A percentile compares a stretch with the other conserved stretches of the same genome.
Conservation (phyloP, 768 basidiomycete species). For the Boletus rubescentipes region DNA sequence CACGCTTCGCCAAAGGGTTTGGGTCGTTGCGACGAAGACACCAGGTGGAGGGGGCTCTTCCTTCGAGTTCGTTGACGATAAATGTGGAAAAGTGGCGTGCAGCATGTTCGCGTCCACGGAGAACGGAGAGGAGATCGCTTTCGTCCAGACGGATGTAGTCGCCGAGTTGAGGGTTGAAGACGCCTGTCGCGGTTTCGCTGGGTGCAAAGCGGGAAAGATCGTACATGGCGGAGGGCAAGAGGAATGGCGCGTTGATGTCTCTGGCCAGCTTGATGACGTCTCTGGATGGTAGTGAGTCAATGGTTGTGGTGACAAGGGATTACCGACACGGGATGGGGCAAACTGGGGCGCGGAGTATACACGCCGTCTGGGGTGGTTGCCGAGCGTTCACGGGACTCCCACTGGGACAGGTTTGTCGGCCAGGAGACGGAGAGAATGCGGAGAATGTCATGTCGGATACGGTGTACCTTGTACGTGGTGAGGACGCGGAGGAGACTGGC, state of each 20-base stretch:
- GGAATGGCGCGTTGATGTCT: slow-evolving; percentile 50
- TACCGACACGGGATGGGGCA: slow-evolving; percentile 71
- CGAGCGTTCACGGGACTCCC: slow-evolving; percentile 67
- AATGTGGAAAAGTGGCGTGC: slow-evolving; percentile 77
- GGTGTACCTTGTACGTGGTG: slow-evolving; percentile 61
- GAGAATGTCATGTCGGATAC: slow-evolving; percentile 57
- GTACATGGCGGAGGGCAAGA: slow-evolving; percentile 77
- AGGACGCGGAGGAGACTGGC: slow-evolving; percentile 60
- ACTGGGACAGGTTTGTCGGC: slow-evolving; percentile 60
- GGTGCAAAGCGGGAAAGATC: slow-evolving; percentile 71
- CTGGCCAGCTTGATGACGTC: slow-evolving; percentile 67
- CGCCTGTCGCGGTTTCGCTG: slow-evolving; percentile 58
- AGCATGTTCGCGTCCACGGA: slow-evolving; percentile 70
- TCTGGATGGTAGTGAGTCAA: slow-evolving; percentile 35
- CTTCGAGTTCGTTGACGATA: slow-evolving; percentile 72
- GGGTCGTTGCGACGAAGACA: slow-evolving; percentile 53
- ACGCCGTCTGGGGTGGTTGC: slow-evolving; percentile 48
- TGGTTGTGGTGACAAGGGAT: background rate
- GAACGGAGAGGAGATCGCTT: slow-evolving; percentile 55
- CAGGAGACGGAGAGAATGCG: slow-evolving; percentile 51
- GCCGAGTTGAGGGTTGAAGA: slow-evolving; percentile 38
- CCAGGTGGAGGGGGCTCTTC: slow-evolving; percentile 47
- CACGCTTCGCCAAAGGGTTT: slow-evolving; percentile 44
- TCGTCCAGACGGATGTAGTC: slow-evolving; percentile 43
- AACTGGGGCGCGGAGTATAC: slow-evolving; percentile 52